A percentile compares a stretch with the other conserved stretches of the same genome.
phyloP scores from a whole-genome alignment of 2,329 filamentous ascomycete species.

The Blumeria graminis region DNA sequence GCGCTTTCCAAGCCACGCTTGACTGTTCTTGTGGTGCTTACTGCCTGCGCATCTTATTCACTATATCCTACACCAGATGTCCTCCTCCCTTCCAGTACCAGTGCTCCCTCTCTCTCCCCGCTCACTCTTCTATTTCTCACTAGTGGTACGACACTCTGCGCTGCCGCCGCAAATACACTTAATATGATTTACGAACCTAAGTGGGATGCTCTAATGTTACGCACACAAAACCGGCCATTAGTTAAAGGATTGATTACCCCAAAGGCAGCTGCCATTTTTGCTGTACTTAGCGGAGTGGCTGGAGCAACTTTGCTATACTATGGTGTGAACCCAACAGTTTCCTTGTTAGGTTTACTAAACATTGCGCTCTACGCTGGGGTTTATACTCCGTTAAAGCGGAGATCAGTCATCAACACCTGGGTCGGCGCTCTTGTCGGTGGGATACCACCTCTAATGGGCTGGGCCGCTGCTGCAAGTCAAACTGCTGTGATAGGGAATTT shows the following conservation, averaged over 20 bases:
- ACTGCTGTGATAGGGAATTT: conserved; percentile 47
- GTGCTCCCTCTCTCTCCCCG: conserved; percentile 59
- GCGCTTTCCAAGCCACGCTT: conserved; percentile 90
- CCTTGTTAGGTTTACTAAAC: conserved; percentile 62
- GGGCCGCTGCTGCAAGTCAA: conserved; percentile 83
- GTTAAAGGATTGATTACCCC: conserved; percentile 57
- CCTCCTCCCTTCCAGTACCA: conserved; percentile 40
- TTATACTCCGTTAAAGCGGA: conserved; percentile 79
- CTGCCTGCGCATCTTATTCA: conserved; percentile 74
- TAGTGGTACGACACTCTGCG: conserved; percentile 65
- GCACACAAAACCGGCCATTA: conserved; percentile 76
- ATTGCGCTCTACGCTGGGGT: conserved; percentile 74
- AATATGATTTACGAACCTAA: conserved; percentile 93
- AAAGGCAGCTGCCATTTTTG: conserved; percentile 53
- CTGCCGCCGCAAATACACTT: conserved; percentile 75
- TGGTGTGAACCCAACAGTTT: conserved; percentile 84
- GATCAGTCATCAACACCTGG: conserved; percentile 83
- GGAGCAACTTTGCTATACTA: conserved; percentile 58
- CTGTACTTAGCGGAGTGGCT: conserved; percentile 40
- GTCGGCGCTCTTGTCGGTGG: conserved; percentile 77
- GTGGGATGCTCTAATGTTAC: conserved; percentile 77
- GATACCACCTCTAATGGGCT: conserved; percentile 92
- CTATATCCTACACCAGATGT: conserved; percentile 82
- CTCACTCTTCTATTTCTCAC: conserved; percentile 85
- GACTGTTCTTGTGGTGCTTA: conserved; percentile 73